Evolutionary conservation across 768 basidiomycete species (phyloP), one percentile per base, ranked within the genome.

Genomic region (Tylopilus vinaceipallidus): DNA sequence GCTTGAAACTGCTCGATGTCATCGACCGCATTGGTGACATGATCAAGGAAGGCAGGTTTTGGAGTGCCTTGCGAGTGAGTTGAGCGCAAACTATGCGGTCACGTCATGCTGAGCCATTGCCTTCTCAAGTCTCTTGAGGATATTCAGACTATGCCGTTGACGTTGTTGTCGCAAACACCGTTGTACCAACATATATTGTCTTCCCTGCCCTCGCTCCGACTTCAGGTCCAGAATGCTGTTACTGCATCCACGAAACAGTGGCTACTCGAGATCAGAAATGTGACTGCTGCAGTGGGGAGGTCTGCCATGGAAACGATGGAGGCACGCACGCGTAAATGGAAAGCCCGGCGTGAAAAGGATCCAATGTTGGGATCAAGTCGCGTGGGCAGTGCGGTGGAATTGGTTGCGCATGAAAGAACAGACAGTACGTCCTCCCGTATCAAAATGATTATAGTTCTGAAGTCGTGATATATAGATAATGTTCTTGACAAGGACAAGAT

Each of bases 161-260:
- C 86, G 19, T 91, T 90, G 3, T 75, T 98, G 46, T 94, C 87
- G 14, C 90, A 92, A 67, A 95, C 94, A 13, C 93, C 90, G 3
- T 85, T 99, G 68, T 95, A 92, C 62, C 88, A 90, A 49, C 86
- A 97, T 73, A 78, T 99, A 55, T 73, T 98, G 16, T 88, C 88
- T 2, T 95, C 95, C 2, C 71, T 99, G 36, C 97, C 97, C 4
- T 95, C 94, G 1, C 75, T 95, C 36, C 86, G 94, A 6, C 73
- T 76, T 16, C 91, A 94, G 61, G 91, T 99, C 63, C 91, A 93
- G 67, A 90, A 90, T 61, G 88, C 91, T 1, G 95, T 98, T 4
- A 95, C 91, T 4, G 91, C 92, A 0, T 91, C 93, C 5, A 87
- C 91, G 75, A 98, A 98, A 62, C 88, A 95, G 55, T 99, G 97